These are phyloP conservation scores for Colletotrichum aenigma DNA, from an alignment of 2,329 filamentous ascomycete genomes.

Conservation along the genomic window DNA sequence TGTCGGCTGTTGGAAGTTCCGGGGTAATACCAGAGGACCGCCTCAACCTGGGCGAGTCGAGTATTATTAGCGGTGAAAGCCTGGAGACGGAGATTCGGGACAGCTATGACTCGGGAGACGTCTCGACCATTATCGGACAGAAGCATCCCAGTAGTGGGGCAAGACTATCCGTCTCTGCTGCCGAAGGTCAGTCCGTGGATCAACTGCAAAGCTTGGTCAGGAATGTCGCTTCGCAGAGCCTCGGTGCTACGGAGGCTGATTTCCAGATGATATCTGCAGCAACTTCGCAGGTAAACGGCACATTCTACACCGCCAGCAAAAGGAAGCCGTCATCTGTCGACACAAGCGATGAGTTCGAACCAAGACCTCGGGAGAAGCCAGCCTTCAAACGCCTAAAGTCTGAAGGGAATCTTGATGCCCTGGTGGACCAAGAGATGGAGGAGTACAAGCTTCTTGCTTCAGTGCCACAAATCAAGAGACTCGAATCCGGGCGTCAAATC, in stretches of 20 bases:
- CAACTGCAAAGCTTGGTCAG: conserved; percentile 57
- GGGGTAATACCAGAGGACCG: conserved; percentile 52
- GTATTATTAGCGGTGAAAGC: conserved; percentile 34
- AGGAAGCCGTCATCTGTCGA: conserved; percentile 55
- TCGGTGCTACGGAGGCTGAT: conserved; percentile 52
- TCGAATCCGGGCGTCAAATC: conserved; percentile 59
- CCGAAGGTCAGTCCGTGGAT: conserved; percentile 46
- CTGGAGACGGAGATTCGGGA: conserved; percentile 47
- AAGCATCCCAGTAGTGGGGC: conserved; percentile 3
- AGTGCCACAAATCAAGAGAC: conserved; percentile 53
- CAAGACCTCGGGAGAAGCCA: conserved; percentile 39
- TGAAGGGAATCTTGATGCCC: conserved; percentile 42
- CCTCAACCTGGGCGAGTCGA: conserved; percentile 47
- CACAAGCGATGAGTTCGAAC: conserved; percentile 56
- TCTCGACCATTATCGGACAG: conserved; percentile 13
- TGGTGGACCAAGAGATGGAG: conserved; percentile 38
- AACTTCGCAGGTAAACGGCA: conserved; percentile 20
- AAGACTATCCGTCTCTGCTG: conserved; percentile 26
- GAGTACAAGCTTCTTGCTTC: conserved; percentile 53
- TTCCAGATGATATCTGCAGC: conserved; percentile 22
- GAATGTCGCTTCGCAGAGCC: conserved; percentile 59
- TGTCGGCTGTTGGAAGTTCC: conserved; percentile 58
- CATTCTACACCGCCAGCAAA: conserved; percentile 57
- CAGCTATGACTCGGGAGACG: conserved; percentile 51
- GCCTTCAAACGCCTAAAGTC: conserved; percentile 62